These are phyloP conservation scores for Boletus sp. DNA, from an alignment of 768 basidiomycete genomes.

Conservation along the genomic window DNA sequence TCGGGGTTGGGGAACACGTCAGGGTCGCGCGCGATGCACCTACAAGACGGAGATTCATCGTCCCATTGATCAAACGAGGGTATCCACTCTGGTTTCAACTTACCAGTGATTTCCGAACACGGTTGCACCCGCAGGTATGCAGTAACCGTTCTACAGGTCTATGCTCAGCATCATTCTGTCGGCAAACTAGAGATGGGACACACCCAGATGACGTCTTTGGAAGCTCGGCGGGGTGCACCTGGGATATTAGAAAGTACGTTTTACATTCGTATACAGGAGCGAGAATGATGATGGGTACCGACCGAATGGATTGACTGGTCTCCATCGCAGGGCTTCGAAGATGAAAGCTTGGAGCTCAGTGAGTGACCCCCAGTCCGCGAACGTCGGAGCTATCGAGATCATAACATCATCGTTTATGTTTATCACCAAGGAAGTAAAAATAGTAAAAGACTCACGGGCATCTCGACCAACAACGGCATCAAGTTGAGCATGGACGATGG, in stretches of 20 bases:
- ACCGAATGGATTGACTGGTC: conserved; percentile 36
- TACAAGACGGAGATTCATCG: neutral
- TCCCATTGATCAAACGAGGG: neutral
- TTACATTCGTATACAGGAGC: neutral
- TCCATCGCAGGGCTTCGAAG: conserved; percentile 38
- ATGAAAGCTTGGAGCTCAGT: conserved; percentile 38
- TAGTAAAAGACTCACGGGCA: conserved; percentile 21
- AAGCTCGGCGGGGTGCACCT: conserved; percentile 24
- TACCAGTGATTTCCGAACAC: conserved; percentile 34
- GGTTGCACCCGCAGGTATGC: conserved; percentile 34
- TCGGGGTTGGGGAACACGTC: conserved; percentile 38
- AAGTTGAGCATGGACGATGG: conserved; percentile 35
- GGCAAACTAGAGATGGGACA: neutral
- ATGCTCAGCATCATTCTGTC: neutral
- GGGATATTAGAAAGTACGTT: neutral
- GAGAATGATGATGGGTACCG: neutral
- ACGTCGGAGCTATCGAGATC: conserved; percentile 33
- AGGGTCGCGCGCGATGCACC: conserved; percentile 26
- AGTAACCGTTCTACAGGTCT: conserved; percentile 30
- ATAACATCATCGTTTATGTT: too few species aligned
- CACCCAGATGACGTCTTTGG: conserved; percentile 29
- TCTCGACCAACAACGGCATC: conserved; percentile 37
- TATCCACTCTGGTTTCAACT: neutral
- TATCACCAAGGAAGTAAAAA: neutral
- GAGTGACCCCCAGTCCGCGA: conserved; percentile 32